Evolutionary conservation across 2,329 filamentous ascomycete species (phyloP).

Genomic region (Pestalotiopsis sp.): DNA sequence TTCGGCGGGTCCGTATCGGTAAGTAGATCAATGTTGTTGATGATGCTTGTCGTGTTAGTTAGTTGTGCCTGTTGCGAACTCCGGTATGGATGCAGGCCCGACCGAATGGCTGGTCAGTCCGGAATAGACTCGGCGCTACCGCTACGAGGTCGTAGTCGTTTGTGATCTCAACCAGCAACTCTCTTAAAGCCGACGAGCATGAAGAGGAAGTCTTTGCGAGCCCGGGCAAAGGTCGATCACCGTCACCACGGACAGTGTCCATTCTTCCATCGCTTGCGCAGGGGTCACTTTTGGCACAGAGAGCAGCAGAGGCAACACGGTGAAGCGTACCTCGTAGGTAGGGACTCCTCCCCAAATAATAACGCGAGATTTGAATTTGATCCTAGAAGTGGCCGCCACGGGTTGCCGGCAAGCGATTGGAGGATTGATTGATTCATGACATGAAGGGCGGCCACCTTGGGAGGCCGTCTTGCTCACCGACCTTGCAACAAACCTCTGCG

Average conservation of each 20-base stretch:
- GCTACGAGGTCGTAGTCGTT: too few relatives aligned
- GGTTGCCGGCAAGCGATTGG: conserved; percentile 6
- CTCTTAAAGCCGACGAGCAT: too few relatives aligned
- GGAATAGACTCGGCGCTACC: too few relatives aligned
- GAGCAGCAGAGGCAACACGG: neutral
- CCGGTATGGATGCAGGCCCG: too few relatives aligned
- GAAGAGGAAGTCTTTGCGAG: neutral
- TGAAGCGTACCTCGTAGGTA: neutral
- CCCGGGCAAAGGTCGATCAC: neutral
- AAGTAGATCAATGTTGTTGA: neutral
- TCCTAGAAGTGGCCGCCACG: conserved; percentile 3
- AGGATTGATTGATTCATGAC: neutral
- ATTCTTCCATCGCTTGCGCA: neutral
- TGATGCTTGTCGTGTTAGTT: neutral
- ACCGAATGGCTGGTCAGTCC: too few relatives aligned
- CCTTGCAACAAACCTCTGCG: conserved; percentile 22
- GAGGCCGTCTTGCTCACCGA: conserved; percentile 14
- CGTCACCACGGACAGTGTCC: neutral
- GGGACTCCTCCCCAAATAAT: neutral
- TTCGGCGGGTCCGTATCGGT: neutral
- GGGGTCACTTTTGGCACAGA: neutral
- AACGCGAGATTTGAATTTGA: conserved; percentile 6
- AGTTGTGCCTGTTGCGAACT: too few relatives aligned
- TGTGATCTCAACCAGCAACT: too few relatives aligned
- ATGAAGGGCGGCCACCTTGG: neutral